phyloP scores from a whole-genome alignment of 2,329 filamentous ascomycete species.

The Dendrostoma leiphaemia region DNA sequence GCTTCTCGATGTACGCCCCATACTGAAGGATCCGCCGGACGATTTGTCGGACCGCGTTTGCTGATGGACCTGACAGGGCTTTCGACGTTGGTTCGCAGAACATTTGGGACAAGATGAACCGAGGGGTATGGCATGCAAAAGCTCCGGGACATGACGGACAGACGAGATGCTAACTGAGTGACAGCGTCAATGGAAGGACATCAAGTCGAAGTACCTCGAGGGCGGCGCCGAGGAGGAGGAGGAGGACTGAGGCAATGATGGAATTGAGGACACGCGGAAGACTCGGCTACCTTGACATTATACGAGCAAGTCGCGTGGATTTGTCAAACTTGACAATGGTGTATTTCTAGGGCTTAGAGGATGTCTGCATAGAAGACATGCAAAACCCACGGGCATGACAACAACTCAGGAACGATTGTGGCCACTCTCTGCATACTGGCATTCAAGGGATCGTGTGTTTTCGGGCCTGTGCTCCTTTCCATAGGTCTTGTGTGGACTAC shows the following conservation, averaged over 20 bases:
- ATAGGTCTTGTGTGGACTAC: no score
- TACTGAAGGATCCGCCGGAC: conserved; percentile 9
- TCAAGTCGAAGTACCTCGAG: conserved; percentile 84
- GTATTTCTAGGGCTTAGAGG: conserved; percentile 18
- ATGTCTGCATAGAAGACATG: conserved; percentile 15
- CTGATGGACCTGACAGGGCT: conserved; percentile 51
- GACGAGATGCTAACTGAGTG: conserved; percentile 1
- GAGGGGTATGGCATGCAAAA: conserved; percentile 44
- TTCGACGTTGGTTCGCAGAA: conserved; percentile 81
- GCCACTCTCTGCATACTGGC: not conserved
- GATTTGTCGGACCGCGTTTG: not conserved
- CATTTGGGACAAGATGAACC: conserved; percentile 89
- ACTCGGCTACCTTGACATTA: not conserved
- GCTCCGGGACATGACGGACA: conserved; percentile 58
- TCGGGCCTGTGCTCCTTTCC: no score
- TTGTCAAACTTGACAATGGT: not conserved
- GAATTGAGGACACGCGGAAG: not conserved
- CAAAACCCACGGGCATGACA: conserved; percentile 8
- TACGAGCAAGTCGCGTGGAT: not conserved
- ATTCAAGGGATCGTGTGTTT: no score
- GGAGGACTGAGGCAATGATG: conserved; percentile 1
- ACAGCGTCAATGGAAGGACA: conserved; percentile 99
- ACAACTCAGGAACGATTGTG: not conserved
- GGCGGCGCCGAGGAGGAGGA: conserved; percentile 65
- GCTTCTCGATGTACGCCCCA: conserved; percentile 80